A percentile compares a stretch with the other conserved stretches of the same genome.
Evolutionary conservation across 2,329 filamentous ascomycete species (phyloP).

Genomic region (Aspergillus pseudonomiae): DNA sequence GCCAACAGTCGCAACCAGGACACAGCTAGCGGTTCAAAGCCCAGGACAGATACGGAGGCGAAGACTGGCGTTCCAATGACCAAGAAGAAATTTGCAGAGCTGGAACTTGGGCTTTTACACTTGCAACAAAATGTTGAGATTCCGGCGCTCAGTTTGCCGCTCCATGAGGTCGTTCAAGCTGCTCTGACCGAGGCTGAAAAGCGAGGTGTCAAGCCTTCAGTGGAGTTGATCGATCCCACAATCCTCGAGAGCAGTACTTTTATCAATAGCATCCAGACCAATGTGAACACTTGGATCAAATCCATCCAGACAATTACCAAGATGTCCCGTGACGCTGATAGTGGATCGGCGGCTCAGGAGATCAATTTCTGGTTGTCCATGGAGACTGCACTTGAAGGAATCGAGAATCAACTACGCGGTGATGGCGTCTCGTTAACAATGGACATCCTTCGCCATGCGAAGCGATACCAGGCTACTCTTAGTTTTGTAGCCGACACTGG

Average conservation of each 20-base stretch:
- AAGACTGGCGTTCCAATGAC: conserved; percentile 96
- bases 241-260: conserved; percentile 89
- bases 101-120: conserved; percentile 87
- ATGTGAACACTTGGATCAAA: conserved; percentile 97
- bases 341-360: conserved; percentile 86
- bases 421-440: conserved; percentile 89
- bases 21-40: conserved; percentile 65
- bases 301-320: conserved; percentile 96
- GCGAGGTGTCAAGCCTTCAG: conserved; percentile 68
- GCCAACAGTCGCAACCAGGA: conserved; percentile 87
- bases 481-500: conserved; percentile 97
- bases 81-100: conserved; percentile 93
- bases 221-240: conserved; percentile 74
- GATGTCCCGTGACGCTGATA: conserved; percentile 80
- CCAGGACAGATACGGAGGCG: conserved; percentile 80
- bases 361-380: conserved; percentile 99
- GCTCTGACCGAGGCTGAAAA: conserved; percentile 77
- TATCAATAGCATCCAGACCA: conserved; percentile 89
- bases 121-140: conserved; percentile 98
- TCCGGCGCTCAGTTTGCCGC: conserved; percentile 81
- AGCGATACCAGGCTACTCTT: conserved; percentile 95
- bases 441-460: conserved; percentile 93
- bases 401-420: conserved; percentile 84
- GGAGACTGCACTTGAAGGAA: conserved; percentile 89
- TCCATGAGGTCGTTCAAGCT: conserved; percentile 85